Percentiles rank a stretch among this genome's conserved stretches.
These are phyloP conservation scores for Starmerella vaccinii DNA, from an alignment of 805 yeast genomes.

Conservation along the genomic window DNA sequence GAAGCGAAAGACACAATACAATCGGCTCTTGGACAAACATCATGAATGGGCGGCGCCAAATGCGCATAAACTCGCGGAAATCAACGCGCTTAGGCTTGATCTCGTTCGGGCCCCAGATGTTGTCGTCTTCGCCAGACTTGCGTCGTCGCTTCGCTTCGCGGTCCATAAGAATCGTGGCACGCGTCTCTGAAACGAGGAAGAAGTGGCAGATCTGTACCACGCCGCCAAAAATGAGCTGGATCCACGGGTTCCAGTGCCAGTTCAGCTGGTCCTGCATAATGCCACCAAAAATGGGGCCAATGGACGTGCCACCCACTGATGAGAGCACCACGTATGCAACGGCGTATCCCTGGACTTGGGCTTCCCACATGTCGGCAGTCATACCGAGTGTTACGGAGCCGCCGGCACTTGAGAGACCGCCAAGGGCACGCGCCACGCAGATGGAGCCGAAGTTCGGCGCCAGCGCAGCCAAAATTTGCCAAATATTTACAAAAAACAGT, in stretches of 20 bases:
- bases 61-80: constrained; percentile 6
- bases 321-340: constrained; percentile 43
- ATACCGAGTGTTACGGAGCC: constrained; percentile 51
- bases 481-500: constrained; percentile 38
- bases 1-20: constrained; percentile 33
- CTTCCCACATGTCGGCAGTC: constrained; percentile 44
- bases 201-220: constrained; percentile 34
- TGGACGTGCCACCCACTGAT: constrained; percentile 43
- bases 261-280: constrained; percentile 40
- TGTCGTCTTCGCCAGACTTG: constrained; percentile 30
- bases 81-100: constrained; percentile 14
- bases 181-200: constrained; percentile 33
- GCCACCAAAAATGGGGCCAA: constrained; percentile 42
- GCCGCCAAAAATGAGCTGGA: constrained; percentile 46
- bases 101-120: constrained; percentile 32
- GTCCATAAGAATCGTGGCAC: constrained; percentile 32
- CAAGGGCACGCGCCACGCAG: constrained; percentile 49
- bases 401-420: constrained; percentile 51
- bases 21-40: constrained; percentile 35
- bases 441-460: constrained; percentile 47
- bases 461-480: constrained; percentile 49
- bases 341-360: constrained; percentile 39
- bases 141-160: constrained; percentile 34
- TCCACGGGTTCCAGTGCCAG: constrained; percentile 62
- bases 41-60: constrained; percentile 35